Base-by-base conservation (phyloP, 208 protist genomes). In the Lotmaria passim region DNA sequence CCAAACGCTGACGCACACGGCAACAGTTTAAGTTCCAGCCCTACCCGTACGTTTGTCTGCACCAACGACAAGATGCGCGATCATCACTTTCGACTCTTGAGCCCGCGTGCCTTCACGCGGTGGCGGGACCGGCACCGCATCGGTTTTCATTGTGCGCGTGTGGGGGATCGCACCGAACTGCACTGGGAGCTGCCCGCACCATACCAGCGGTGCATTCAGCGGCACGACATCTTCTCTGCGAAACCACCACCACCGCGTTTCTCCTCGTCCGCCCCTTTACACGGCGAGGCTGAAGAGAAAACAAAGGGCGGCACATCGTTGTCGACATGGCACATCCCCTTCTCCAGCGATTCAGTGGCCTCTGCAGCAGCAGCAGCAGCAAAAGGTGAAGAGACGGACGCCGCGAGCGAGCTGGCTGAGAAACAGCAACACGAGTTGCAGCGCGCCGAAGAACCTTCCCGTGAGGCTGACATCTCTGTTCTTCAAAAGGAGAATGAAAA, bases 41-140 rank as follows among this genome's bases (percentile, higher is more conserved):
- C 38, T 17, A 65, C 66, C 28, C 69, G 75, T 21, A 78, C 82
- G n/a, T 78, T 79, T 61, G 75, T 95, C 7, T 55, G 90, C 23
- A 92, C 87, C 21, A 95, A 95, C 69, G 90, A 95, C 63, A 75
- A 78, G 56, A 92, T 95, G 85, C 86, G 87, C 15, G 90, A 95
- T 58, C 90, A 95, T 62, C 85, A 91, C 72, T 95, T 95, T 53
- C 53, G 74, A 46, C 47, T 95, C 30, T 74, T 95, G 41, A 93
- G 84, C 56, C 85, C 76, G 10, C 81, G 82, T 14, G 79, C 62
- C 62, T 93, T 95, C 57, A 59, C 79, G 56, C 90, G 90, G 21
- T 95, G 90, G 87, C 82, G 87, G 2, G 74, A 87, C 38, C 82
- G 81, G 24, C 85, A 93, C 63, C 82, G 74, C 21, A 87, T 95